Evolutionary conservation across 257 asterid species (phyloP).

Genomic region (Fraxinus pennsylvanica): DNA sequence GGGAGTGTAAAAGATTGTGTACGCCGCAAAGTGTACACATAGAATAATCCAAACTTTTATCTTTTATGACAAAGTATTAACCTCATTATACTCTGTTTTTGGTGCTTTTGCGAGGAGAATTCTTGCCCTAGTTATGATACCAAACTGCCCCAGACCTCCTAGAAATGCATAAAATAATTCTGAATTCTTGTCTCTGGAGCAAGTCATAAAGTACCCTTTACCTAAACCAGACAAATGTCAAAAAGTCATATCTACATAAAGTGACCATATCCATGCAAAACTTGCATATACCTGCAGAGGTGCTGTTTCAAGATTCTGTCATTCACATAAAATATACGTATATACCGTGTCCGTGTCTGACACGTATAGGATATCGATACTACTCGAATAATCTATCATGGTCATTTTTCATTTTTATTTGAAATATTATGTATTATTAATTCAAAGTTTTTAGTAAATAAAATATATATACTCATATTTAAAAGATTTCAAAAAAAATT

Average conservation of each 20-base stretch:
- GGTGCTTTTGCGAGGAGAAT: slow-evolving; percentile 62
- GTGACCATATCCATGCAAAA: too few species aligned
- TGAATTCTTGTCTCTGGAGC: slow-evolving; percentile 46
- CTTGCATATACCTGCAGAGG: not conserved
- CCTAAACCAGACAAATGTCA: slow-evolving; percentile 35
- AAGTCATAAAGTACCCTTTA: slow-evolving; percentile 51
- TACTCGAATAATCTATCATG: too few species aligned
- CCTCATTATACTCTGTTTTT: slow-evolving; percentile 36
- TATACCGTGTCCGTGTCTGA: too few species aligned
- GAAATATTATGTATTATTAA: not conserved
- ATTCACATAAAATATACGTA: slow-evolving; percentile 1
- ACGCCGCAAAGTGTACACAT: too few species aligned
- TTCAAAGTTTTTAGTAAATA: too few species aligned
- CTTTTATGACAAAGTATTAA: not conserved
- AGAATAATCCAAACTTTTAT: too few species aligned
- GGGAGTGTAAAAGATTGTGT: too few species aligned
- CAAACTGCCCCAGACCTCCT: slow-evolving; percentile 83
- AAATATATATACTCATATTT: too few species aligned
- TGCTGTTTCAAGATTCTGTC: slow-evolving; percentile 3
- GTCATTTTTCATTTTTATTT: too few species aligned
- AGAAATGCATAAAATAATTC: slow-evolving; percentile 63
- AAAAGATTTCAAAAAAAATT: too few species aligned
- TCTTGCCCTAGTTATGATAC: slow-evolving; percentile 74
- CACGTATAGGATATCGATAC: too few species aligned
- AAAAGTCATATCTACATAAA: too few species aligned